Evolutionary conservation across 192 early-diverging fungal genomes (phyloP), one percentile per base, ranked within the genome.

Genomic region (Dissophora ornata): DNA sequence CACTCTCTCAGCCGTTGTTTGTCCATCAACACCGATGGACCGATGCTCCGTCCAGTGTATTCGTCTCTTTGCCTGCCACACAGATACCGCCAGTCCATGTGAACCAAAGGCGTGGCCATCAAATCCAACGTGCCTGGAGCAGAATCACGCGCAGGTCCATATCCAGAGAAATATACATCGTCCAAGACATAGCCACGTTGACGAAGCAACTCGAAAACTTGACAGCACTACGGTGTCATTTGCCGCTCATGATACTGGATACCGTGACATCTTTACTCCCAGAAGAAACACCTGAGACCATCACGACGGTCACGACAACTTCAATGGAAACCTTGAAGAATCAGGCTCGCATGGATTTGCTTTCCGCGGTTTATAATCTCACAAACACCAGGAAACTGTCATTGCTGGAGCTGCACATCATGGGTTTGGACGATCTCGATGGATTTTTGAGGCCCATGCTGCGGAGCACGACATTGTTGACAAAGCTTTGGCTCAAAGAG

Each of bases 381-480:
- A 54, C 50, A 4, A 24, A 2, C 16, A 13, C 22, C 1, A 41
- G 30, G 10, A 65, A 55, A n/a, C 28, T 65, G 25, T 45, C 51
- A 12, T 38, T 65, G 12, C 29, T 65, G 22, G 29, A 55, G 11
- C 25, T 65, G 4, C 34, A 65, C 13, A 25, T 65, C 15, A 28
- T 26, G 18, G 24, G 26, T 3, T 29, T 65, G 10, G 51, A 54
- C 19, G 62, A 65, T 51, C 49, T 65, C 49, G 11, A 52, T 21
- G 40, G 51, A 44, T 65, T 65, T 34, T n/a, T 65, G 41, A 33
- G 12, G 22, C 62, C 62, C 2, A 54, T 65, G n/a, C 26, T 65
- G 36, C 21, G 28, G 9, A 38, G 24, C 25, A 26, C 60, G 4
- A 33, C 48, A 8, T 28, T 29, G 34, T 48, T 62, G 34, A 62